These are phyloP conservation scores for Ogataea pini DNA, from an alignment of 805 yeast genomes.

Conservation along the genomic window DNA sequence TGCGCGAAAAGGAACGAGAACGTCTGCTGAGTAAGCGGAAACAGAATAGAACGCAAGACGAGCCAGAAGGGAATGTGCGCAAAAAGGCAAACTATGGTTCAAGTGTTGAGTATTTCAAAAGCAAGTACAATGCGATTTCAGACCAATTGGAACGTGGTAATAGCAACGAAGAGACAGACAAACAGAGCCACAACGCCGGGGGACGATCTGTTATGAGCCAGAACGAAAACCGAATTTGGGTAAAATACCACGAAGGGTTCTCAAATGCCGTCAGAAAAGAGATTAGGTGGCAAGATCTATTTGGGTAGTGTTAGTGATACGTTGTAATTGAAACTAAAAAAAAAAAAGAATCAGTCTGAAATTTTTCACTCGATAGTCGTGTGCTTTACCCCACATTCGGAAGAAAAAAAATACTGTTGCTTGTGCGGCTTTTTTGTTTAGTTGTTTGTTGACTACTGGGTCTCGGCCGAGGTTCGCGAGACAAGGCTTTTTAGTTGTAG, in stretches of 20 bases:
- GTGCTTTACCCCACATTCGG: constrained; percentile 5
- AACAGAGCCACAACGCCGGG: neutral
- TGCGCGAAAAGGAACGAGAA: constrained; percentile 9
- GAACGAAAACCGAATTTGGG: constrained; percentile 60
- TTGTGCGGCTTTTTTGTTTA: neutral
- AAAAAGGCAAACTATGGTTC: constrained; percentile 19
- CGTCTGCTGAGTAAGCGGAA: constrained; percentile 16
- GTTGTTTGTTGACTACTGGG: neutral
- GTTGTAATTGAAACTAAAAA: neutral
- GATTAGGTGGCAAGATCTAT: constrained; percentile 73
- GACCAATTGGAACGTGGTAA: constrained; percentile 13
- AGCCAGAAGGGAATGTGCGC: constrained; percentile 15
- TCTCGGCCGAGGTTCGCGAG: neutral
- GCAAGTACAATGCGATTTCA: constrained; percentile 37
- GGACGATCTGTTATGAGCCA: constrained; percentile 20
- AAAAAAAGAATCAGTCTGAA: neutral
- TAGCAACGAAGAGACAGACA: constrained; percentile 14
- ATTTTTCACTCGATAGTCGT: neutral
- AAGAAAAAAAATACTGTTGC: neutral
- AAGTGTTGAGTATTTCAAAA: constrained; percentile 43
- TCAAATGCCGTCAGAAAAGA: constrained; percentile 88
- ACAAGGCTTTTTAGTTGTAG: neutral
- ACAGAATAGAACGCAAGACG: constrained; percentile 4
- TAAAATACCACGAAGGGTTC: constrained; percentile 89
- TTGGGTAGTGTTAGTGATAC: constrained; percentile 27